Evolutionary conservation across 164 flowering plant genomes (phyloP).

Genomic region (Piper betle): DNA sequence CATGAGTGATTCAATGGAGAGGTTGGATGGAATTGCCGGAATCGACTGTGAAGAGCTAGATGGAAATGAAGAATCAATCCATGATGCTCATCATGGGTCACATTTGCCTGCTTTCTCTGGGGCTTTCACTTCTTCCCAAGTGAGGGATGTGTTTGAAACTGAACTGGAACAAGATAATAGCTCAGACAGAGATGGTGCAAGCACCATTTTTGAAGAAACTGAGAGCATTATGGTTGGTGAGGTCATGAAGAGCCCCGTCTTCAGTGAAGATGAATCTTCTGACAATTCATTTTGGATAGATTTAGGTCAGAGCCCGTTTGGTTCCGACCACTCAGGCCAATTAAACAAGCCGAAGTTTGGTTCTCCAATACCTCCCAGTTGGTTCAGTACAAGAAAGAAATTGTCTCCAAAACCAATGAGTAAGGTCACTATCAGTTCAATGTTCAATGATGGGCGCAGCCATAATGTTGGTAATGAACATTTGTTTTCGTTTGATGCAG

Average conservation of each 20-base stretch:
- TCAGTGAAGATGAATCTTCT: slow-evolving; percentile 58
- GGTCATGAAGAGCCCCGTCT: slow-evolving; percentile 60
- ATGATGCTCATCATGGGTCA: slow-evolving; percentile 31
- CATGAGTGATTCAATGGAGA: slow-evolving; percentile 53
- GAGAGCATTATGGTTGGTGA: slow-evolving; percentile 58
- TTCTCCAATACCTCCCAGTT: slow-evolving; percentile 44
- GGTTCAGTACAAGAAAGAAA: slow-evolving; percentile 34
- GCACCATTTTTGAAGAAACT: slow-evolving; percentile 60
- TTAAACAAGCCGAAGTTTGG: slow-evolving; percentile 20
- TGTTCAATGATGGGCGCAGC: slow-evolving; percentile 24
- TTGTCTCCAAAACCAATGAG: slow-evolving; percentile 29
- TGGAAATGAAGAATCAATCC: slow-evolving; percentile 19
- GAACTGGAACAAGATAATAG: slow-evolving; percentile 62
- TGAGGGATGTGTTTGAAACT: slow-evolving; percentile 56
- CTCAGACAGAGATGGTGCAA: slow-evolving; percentile 56
- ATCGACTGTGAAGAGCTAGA: slow-evolving; percentile 22
- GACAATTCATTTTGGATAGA: slow-evolving; percentile 62
- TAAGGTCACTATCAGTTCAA: slow-evolving; percentile 23
- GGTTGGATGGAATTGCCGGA: slow-evolving; percentile 30
- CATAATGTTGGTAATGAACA: slow-evolving; percentile 22
- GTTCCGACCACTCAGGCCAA: slow-evolving; percentile 34
- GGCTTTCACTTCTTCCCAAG: slow-evolving; percentile 48
- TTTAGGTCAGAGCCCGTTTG: slow-evolving; percentile 56
- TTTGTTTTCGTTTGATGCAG: slow-evolving; percentile 49
- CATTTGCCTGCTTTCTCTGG: slow-evolving; percentile 71